Evolutionary conservation across 2,329 filamentous ascomycete genomes (phyloP), one percentile per base, ranked within the genome.

Genomic region (Ophiosphaerella herpotricha): DNA sequence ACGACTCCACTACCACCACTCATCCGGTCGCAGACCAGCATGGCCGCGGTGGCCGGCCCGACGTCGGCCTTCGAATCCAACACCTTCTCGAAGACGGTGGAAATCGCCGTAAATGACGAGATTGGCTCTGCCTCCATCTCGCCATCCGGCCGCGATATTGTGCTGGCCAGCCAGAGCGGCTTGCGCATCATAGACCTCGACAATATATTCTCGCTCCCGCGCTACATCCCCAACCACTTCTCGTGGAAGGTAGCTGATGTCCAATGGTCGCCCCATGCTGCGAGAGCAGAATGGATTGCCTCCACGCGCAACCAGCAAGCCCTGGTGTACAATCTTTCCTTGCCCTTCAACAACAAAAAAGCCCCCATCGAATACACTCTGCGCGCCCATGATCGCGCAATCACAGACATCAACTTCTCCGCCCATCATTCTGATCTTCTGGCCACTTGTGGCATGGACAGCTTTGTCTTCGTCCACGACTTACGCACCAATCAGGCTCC

Each of bases 171-270:
- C 43, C 90, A 90, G 45, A 88, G 94, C 66, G 92, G 92, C 39
- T 82, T 97, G 47, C 88, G 93, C 68, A 91, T 97, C 60, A 92
- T 97, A 66, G 92, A 97, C 64, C 80, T 97, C 39, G 92, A 97
- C 75, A 91, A 87, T 9, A 91, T 91, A 1, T 94, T 91, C 69
- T 94, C 88, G 52, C 88, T 89, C 8, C 93, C 93, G 14, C 87
- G 91, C 14, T 88, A 91, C 64, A 81, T 97, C 61, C 88, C 88
- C 55, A 90, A 96, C 74, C 88, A 90, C 47, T 86, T 91, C 37
- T 88, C 90, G n/a, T 97, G 92, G 91, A 86, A 96, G 43, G 92
- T 96, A 5, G 91, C 93, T 9, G 93, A 97, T 73, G 92, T 96
- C 26, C 93, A 97, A 74, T 97, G 93, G 93, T 96, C 91, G 9